Percentiles rank a stretch among this genome's conserved stretches.
phyloP scores from a whole-genome alignment of 495 filamentous ascomycete genomes.

The Amorphotheca resinae region DNA sequence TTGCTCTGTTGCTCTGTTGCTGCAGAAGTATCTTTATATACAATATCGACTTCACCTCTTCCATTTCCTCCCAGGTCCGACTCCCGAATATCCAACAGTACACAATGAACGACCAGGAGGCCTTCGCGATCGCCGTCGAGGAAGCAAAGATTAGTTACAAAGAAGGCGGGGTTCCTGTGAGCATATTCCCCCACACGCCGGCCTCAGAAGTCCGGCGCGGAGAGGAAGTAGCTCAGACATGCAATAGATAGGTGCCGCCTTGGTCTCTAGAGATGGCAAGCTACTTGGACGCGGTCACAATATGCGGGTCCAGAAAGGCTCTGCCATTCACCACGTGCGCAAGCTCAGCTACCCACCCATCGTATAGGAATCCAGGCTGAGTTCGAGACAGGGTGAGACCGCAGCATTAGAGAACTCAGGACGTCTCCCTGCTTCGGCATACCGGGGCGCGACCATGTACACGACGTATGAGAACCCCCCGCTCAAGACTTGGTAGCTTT shows the following conservation, averaged over 20 bases:
- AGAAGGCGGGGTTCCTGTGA: conserved; percentile 67
- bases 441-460: conserved; percentile 70
- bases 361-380: background rate
- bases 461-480: conserved; percentile 38
- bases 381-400: conserved; percentile 56
- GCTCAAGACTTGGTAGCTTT: background rate
- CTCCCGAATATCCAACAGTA: no score
- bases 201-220: no score
- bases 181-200: background rate
- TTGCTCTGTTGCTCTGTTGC: no score
- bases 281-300: conserved; percentile 76
- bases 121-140: conserved; percentile 55
- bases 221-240: background rate
- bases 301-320: conserved; percentile 65
- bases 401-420: conserved; percentile 69
- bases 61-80: no score
- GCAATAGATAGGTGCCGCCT: conserved; percentile 55
- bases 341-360: conserved; percentile 20
- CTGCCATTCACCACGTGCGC: conserved; percentile 75
- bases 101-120: conserved; percentile 38
- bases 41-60: no score
- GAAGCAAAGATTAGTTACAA: conserved; percentile 54
- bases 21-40: no score
- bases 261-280: conserved; percentile 56
- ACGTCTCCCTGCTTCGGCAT: conserved; percentile 57